Base-by-base conservation (phyloP, 106 monocot species). In the Platanthera guangdongensis region DNA sequence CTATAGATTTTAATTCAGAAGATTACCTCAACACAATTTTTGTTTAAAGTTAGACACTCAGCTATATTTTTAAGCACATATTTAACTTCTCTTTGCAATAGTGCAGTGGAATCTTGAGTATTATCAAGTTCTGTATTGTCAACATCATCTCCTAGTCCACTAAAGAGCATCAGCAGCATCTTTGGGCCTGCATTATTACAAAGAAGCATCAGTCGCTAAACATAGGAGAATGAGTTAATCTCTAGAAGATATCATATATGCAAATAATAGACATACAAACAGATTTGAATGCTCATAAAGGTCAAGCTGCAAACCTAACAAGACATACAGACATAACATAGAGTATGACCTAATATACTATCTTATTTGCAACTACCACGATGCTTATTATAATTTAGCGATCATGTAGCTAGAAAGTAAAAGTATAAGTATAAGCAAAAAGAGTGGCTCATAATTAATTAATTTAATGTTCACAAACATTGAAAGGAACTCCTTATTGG, bases 181-280 rank as follows among this genome's bases (percentile, higher is more conserved):
- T 80, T 81, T 74, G 88, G 90, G 80, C 94, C 94, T 94, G 80
- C 45, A 85, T 67, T 54, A 51, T 39, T 68, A 50, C 51, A 50
- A 25, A 21, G 74, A 50, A 78, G n/a, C 9, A 15, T 82, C 57
- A 75, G 50, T 13, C 77, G 70, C 54, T 52, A 74, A 39, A 39
- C 32, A 67, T 59, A 59, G 8, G 11, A 5, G 6, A 18, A 59
- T 18, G 19, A 59, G 15, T 3, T 55, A 55, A 39, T 39, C 39
- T 0, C 39, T 39, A 39, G 39, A 39, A 39, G 39, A 39, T 39
- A 39, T 39, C 39, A 39, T 39, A 39, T 39, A 39, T 39, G 39
- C 39, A 39, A 39, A 39, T 39, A 39, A 39, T 39, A 39, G 39
- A 3, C 39, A 1, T 39, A 39, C 39, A 39, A 39, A 3, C 39